Base-by-base conservation (phyloP, 73 alveolate species). In the Stentor roeselii region DNA sequence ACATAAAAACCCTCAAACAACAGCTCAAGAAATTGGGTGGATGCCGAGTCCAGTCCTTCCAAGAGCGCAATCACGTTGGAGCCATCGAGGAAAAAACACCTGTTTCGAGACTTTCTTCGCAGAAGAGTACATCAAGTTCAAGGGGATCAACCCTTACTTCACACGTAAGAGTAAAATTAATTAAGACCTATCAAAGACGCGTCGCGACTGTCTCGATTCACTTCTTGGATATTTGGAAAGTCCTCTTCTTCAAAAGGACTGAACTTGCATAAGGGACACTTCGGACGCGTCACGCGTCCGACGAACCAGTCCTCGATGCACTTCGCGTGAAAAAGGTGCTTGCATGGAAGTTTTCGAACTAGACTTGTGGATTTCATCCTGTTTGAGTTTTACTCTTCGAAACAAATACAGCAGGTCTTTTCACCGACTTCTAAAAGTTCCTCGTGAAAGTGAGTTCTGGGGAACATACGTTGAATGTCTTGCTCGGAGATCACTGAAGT, bases 271-370 rank as follows among this genome's bases (percentile, higher is more conserved):
- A 76, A n/a, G 21, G 84, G 84, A 39, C 84, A 76, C 39, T n/a
- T 76, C 1, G 84, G 75, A 0, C 6, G 32, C 14, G 11, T 35
- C 60, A 32, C 39, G n/a, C 41, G 14, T 2, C 80, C 80, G 11
- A 21, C 37, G 34, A 76, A 41, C 84, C 84, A 76, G 14, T 76
- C 84, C n/a, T 39, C 74, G n/a, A 76, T 76, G 39, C 84, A 76
- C 0, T 0, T 76, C 6, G 82, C 14, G 34, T 76, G 84, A 41
- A 21, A 76, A 14, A 76, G 11, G 39, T 76, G 84, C 2, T 76
- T 76, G 34, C 84, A 76, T n/a, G 30, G 27, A 32, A 76, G 39
- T 76, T 76, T 76, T 39, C 84, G 32, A 1, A 76, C 74, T 21
- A 36, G 35, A 67, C 14, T n/a, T 2, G 27, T 40, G 34, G n/a